A percentile compares a stretch with the other conserved stretches of the same genome.
These are phyloP conservation scores for Tetrahymena elliotti DNA, from an alignment of 73 alveolate species.

Conservation along the genomic window DNA sequence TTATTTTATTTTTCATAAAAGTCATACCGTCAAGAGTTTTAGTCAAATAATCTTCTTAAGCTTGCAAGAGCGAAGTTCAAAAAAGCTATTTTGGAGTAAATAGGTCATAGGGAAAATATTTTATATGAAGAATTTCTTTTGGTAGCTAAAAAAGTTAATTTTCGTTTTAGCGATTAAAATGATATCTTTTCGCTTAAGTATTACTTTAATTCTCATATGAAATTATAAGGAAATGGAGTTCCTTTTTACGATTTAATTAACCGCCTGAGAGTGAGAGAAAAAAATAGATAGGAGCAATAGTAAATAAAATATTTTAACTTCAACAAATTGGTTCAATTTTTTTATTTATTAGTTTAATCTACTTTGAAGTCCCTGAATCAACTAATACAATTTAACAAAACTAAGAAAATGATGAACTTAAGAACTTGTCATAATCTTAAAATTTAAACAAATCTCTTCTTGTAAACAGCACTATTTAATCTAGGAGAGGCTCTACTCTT, in stretches of 20 bases:
- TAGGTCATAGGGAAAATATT: neutral
- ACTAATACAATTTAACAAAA: neutral
- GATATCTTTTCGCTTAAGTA: neutral
- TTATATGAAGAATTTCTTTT: neutral
- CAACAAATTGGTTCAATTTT: neutral
- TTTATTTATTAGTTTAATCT: neutral
- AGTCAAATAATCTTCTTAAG: neutral
- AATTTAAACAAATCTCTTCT: neutral
- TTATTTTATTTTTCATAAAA: neutral
- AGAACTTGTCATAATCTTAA: neutral
- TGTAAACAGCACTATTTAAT: neutral
- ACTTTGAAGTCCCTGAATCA: neutral
- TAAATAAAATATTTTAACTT: neutral
- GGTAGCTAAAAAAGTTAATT: neutral
- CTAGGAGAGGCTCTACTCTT: neutral
- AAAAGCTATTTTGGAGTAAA: neutral
- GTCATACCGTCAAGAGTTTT: neutral
- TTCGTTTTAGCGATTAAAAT: neutral
- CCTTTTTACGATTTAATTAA: neutral
- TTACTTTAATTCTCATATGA: neutral
- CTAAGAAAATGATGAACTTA: neutral
- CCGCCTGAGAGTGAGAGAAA: neutral
- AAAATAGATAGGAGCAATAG: neutral
- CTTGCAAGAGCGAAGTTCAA: neutral
- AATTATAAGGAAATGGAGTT: neutral